These are phyloP conservation scores for Penstemon eatonii DNA, from an alignment of 257 asterid species.

Conservation along the genomic window DNA sequence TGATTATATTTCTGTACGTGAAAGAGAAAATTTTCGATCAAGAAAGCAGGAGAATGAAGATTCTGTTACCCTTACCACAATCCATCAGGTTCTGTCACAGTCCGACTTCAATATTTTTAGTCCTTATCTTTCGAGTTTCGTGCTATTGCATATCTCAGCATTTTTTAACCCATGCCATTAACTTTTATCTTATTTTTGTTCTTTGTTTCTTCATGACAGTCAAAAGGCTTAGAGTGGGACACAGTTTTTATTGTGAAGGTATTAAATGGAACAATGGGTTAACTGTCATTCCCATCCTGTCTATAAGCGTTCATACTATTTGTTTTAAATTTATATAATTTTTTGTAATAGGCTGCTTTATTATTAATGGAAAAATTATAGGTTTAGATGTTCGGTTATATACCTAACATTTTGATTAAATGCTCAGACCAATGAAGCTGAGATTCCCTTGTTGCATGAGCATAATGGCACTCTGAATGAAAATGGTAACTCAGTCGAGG, in stretches of 20 bases:
- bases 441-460: conserved; percentile 93
- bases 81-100: no score
- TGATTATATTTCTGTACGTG: no score
- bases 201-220: no score
- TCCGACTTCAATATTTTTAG: no score
- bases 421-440: conserved; percentile 84
- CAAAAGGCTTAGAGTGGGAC: no score
- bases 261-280: conserved; percentile 29
- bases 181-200: no score
- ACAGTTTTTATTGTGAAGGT: conserved; percentile 98
- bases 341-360: conserved; percentile 10
- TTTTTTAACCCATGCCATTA: no score
- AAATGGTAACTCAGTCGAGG: conserved; percentile 73
- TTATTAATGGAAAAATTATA: conserved; percentile 11
- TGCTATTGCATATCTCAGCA: no score
- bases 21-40: no score
- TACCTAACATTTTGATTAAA: conserved; percentile 33
- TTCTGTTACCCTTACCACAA: no score
- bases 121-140: no score
- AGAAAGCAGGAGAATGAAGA: no score
- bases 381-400: conserved; percentile 18
- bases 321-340: conserved; percentile 23
- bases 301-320: conserved; percentile 13
- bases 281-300: conserved; percentile 7
- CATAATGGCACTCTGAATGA: conserved; percentile 60